Evolutionary conservation across 2,329 filamentous ascomycete species (phyloP), one percentile per base, ranked within the genome.

Genomic region (Phialocephala sp.): DNA sequence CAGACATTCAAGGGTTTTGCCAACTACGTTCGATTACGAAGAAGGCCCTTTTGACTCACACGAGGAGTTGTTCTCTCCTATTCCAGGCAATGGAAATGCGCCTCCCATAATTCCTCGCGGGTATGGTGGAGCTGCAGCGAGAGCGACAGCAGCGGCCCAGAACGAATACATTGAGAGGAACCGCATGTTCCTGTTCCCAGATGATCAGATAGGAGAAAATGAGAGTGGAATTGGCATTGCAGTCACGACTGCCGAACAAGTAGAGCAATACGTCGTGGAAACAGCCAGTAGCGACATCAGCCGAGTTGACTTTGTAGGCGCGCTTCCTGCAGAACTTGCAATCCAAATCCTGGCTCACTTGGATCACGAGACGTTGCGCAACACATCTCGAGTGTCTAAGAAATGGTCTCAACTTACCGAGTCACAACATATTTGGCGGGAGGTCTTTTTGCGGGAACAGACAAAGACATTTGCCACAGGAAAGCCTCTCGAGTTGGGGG

Each of bases 171-270:
- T 73, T 37, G 76, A 72, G 67, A 79, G 76, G 43, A 77, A 72
- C 66, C 69, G 71, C 9, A 70, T 80, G 79, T 81, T 82, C 77
- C 73, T 85, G 8, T 74, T 79, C 9, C 76, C 68, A 8, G 69
- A 72, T 1, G 68, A 73, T 20, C 72, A 69, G 37, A 62, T 72
- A 20, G 86, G 84, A 68, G 87, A 90, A 69, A 80, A 83, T 32
- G 87, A 90, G 77, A 89, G 88, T 71, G 87, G 87, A 22, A 88
- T 90, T 60, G 87, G 86, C 37, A 89, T 90, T 59, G 80, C 82
- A 0, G 76, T 88, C 2, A 83, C 69, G 35, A 63, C 62, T 11
- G 45, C 60, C 6, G 69, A 72, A 45, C 62, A 66, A 8, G 62
- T 58, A 2, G 60, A 65, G 83, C 18, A 57, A 22, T 32, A 1